These are phyloP conservation scores for Irpex rosettiformis DNA, from an alignment of 1,284 basidiomycete species.

Conservation along the genomic window DNA sequence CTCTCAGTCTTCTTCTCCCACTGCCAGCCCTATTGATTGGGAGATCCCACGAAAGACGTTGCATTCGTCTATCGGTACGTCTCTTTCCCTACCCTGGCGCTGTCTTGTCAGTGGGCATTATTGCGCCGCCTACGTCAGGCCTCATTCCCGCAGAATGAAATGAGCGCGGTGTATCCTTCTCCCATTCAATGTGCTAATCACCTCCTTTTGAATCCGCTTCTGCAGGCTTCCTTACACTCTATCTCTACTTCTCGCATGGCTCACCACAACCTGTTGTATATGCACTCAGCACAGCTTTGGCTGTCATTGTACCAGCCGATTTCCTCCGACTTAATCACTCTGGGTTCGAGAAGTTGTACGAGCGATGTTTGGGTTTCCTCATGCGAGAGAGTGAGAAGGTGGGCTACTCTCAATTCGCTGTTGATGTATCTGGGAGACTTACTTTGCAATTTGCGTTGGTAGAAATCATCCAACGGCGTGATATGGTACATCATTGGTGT, in stretches of 20 bases:
- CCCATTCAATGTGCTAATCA: slow-evolving; percentile 5
- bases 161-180: not conserved
- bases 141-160: not conserved
- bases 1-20: not conserved
- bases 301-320: slow-evolving; percentile 75
- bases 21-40: slow-evolving; percentile 45
- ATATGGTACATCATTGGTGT: slow-evolving; percentile 96
- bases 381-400: slow-evolving; percentile 94
- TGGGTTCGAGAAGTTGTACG: slow-evolving; percentile 75
- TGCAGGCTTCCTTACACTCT: slow-evolving; percentile 81
- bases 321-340: slow-evolving; percentile 72
- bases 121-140: slow-evolving; percentile 1
- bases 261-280: slow-evolving; percentile 58
- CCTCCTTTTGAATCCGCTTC: not conserved
- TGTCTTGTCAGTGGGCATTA: slow-evolving; percentile 2
- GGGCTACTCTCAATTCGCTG: slow-evolving; percentile 1
- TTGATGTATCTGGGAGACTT: too few relatives aligned
- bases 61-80: slow-evolving; percentile 87
- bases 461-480: slow-evolving; percentile 82
- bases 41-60: slow-evolving; percentile 92
- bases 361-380: slow-evolving; percentile 77
- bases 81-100: slow-evolving; percentile 10
- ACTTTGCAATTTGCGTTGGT: too few relatives aligned
- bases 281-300: slow-evolving; percentile 64
- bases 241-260: slow-evolving; percentile 64